Evolutionary conservation across 139 green algal genomes (phyloP), one percentile per base, ranked within the genome.

Genomic region (Marvania coccoides): DNA sequence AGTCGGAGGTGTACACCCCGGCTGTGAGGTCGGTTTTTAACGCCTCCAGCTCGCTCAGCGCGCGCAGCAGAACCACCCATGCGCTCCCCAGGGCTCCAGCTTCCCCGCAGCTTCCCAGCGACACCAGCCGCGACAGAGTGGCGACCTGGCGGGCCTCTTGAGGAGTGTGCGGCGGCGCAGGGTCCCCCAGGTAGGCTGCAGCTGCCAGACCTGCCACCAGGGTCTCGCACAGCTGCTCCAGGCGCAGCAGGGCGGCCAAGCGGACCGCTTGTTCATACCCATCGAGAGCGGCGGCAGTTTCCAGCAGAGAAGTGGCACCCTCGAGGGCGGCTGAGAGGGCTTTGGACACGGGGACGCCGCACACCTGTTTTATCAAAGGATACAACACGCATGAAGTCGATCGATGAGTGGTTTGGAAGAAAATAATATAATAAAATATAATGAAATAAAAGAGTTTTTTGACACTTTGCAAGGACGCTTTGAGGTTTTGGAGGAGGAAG

Each of bases 11-110:
- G 33, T 28, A 33, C 48, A 68, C 5, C 10, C 35, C 58, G 15
- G 62, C 48, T 33, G 54, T 31, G 28, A 67, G 38, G 34, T 53
- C 38, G 5, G 51, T 72, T 46, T 81, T 65, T 26, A 96, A 69
- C 3, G 61, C 71, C 61, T 91, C 81, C 30, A 96, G 78, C n/a
- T 75, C 74, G 37, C 79, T 87, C 3, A 91, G 64, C 23, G 74
- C 69, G 29, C 87, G 75, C 57, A 96, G 78, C 1, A 96, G 60
- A 12, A 86, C 61, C 2, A 87, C 61, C 89, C 89, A 96, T 57
- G 68, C 75, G 37, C 65, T 79, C 58, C 89, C 89, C 28, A 96
- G 66, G 58, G 85, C 48, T 2, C 83, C 80, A 1, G 83, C 87
- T 37, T 86, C 79, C 6, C 80, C 71, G 15, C 78, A 78, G 9